phyloP scores from a whole-genome alignment of 163 green algal species.

The Scenedesmus sp. region DNA sequence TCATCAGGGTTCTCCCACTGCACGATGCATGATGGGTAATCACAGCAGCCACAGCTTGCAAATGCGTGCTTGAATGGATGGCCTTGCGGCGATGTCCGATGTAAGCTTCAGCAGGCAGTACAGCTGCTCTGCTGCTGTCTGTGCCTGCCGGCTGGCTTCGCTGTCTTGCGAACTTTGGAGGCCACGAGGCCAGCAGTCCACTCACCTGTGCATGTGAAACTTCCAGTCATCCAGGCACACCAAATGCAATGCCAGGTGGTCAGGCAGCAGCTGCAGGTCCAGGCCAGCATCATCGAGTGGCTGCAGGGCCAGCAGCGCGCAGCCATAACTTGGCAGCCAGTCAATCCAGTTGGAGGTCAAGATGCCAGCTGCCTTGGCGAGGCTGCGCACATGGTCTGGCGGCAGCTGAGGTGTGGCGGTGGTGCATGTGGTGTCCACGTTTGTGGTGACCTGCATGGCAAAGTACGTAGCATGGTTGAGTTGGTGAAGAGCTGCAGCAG shows the following conservation, averaged over 20 bases:
- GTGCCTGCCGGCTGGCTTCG: not conserved
- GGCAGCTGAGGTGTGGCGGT: not conserved
- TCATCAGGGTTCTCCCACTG: too few relatives aligned
- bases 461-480: not conserved
- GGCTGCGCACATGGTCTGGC: not conserved
- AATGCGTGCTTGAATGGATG: not conserved
- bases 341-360: not conserved
- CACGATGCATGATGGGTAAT: too few relatives aligned
- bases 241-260: constrained; percentile 40
- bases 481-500: not conserved
- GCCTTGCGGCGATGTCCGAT: not conserved
- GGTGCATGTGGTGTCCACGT: not conserved
- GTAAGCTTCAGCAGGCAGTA: not conserved
- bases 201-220: constrained; percentile 52
- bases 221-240: constrained; percentile 59
- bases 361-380: not conserved
- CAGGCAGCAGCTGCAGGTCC: constrained; percentile 3
- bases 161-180: not conserved
- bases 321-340: constrained; percentile 55
- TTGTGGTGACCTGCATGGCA: not conserved
- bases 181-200: not conserved
- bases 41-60: too few relatives aligned
- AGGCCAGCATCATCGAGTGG: not conserved
- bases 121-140: not conserved
- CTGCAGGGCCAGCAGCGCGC: constrained; percentile 51